Base-by-base conservation (phyloP, 345 rosid genomes). In the Rhodamnia argentea region DNA sequence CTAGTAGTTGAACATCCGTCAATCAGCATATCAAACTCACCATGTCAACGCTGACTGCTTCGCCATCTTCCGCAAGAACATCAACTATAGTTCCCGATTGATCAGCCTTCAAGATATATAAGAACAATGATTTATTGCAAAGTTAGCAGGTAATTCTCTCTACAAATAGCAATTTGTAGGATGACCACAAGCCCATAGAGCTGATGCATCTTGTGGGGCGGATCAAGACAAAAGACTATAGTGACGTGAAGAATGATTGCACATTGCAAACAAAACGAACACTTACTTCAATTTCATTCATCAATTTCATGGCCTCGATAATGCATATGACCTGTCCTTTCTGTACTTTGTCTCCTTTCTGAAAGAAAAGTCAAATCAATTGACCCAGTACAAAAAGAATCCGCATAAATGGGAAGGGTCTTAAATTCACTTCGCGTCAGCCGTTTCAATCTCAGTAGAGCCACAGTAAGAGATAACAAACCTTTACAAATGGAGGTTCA, bases 291-390 rank as follows among this genome's bases (percentile, higher is more conserved):
- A 96, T 96, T 89, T 95, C 99, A 85, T 96, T 96, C 99, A 96
- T 96, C 90, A 96, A 87, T 90, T 96, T 96, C 99, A 95, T 96
- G 91, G 99, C 99, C 86, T 96, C 98, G 53, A 96, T 92, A 50
- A 96, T 94, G 94, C 98, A 96, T 26, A 96, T 29, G 82, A 93
- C 95, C 89, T 95, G 98, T 42, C 99, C 99, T 89, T 96, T 96
- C 93, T 94, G 93, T 88, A 96, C 97, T 92, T 95, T 96, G 89
- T 96, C 99, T 89, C 99, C 99, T 87, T 94, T 95, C 99, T 96
- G 87, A 27, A 47, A 60, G 82, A 58, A 42, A 62, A 83, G 82
- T 56, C 85, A 86, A 82, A 55, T 47, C 64, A 91, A 44, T 83
- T 42, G 59, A 37, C 81, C 47, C 78, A 32, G 44, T 64, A 32